Evolutionary conservation across 371 early-diverging fungal genomes (phyloP).

Genomic region (Rhizopus stolonifer): DNA sequence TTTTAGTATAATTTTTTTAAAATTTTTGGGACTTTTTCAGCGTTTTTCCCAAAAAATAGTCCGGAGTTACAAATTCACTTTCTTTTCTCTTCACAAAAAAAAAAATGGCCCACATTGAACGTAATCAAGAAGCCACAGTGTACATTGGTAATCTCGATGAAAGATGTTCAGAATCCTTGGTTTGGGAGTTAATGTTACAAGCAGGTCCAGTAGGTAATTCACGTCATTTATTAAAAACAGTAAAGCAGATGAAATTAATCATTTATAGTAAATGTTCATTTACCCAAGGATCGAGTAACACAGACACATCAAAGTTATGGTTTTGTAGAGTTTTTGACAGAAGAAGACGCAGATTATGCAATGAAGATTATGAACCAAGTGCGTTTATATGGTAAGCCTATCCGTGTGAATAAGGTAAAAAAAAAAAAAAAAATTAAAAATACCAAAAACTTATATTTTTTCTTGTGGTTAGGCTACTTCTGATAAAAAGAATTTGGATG

Average conservation of each 20-base stretch:
- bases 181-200: constrained; percentile 98
- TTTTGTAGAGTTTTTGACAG: constrained; percentile 92
- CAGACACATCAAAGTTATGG: constrained; percentile 95
- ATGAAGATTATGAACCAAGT: constrained; percentile 96
- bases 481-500: constrained; percentile 89
- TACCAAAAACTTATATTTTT: too few species aligned
- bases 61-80: neutral
- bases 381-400: constrained; percentile 92
- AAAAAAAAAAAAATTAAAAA: neutral
- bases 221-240: neutral
- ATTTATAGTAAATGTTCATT: constrained; percentile 81
- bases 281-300: constrained; percentile 97
- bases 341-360: constrained; percentile 97
- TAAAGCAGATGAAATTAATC: neutral
- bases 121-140: constrained; percentile 95
- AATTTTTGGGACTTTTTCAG: too few species aligned
- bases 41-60: too few species aligned
- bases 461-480: constrained; percentile 64
- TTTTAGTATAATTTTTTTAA: too few species aligned
- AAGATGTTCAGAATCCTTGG: constrained; percentile 85
- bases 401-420: constrained; percentile 90
- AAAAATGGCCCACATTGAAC: constrained; percentile 56
- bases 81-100: constrained; percentile 1
- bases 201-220: constrained; percentile 91
- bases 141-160: constrained; percentile 98